phyloP scores from a whole-genome alignment of 2,329 filamentous ascomycete genomes.

The Didymella exigua region DNA sequence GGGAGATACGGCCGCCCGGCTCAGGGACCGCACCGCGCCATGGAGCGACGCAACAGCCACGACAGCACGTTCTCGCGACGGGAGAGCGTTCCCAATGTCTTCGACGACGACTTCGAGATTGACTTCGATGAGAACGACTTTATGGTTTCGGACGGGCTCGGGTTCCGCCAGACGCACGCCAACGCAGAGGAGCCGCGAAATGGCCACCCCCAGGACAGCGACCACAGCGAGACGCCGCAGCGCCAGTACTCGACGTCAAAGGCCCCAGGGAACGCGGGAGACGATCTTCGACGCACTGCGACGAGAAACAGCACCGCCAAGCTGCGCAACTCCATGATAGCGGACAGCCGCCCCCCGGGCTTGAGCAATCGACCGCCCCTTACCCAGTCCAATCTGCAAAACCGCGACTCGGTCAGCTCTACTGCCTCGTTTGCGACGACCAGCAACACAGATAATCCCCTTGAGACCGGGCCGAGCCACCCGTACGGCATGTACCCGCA shows the following conservation, averaged over 20 bases:
- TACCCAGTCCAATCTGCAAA: constrained; percentile 34
- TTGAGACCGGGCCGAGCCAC: constrained; percentile 77
- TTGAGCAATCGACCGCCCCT: constrained; percentile 32
- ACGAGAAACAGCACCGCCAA: constrained; percentile 49
- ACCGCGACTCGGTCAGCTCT: constrained; percentile 47
- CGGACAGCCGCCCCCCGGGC: constrained; percentile 29
- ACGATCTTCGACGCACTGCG: constrained; percentile 38
- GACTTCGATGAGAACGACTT: constrained; percentile 50
- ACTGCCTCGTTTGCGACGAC: constrained; percentile 51
- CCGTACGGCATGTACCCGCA: constrained; percentile 87
- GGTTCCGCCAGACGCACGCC: constrained; percentile 50
- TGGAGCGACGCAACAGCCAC: constrained; percentile 47
- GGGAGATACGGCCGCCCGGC: constrained; percentile 36
- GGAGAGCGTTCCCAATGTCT: constrained; percentile 50
- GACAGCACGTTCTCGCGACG: constrained; percentile 37
- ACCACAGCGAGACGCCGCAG: constrained; percentile 31
- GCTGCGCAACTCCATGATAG: constrained; percentile 30
- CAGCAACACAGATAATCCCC: constrained; percentile 64
- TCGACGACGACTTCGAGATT: constrained; percentile 56
- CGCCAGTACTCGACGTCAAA: constrained; percentile 32
- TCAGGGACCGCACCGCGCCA: constrained; percentile 42
- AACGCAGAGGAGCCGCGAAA: constrained; percentile 26
- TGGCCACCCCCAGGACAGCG: constrained; percentile 26
- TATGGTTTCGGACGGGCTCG: constrained; percentile 52
- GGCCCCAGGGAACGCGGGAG: constrained; percentile 24